phyloP scores from a whole-genome alignment of 1,139 yeast genomes.

The Lodderomyces jiufengensis region DNA sequence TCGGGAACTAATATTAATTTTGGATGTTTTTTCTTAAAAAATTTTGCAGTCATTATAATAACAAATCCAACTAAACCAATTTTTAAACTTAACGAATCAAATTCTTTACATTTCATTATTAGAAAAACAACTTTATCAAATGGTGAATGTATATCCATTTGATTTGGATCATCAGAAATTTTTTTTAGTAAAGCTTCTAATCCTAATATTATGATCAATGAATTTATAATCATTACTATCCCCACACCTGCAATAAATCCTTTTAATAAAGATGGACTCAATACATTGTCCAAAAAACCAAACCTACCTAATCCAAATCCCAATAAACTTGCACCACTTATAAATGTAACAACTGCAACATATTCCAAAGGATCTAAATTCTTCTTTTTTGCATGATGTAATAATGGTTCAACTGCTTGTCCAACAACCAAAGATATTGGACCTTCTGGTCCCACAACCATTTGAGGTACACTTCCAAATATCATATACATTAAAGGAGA shows the following conservation, averaged over 20 bases:
- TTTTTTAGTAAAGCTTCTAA: slow-evolving; percentile 39
- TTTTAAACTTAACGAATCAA: slow-evolving; percentile 49
- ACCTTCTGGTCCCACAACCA: slow-evolving; percentile 97
- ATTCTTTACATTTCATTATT: slow-evolving; percentile 32
- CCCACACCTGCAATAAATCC: slow-evolving; percentile 97
- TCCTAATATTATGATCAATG: slow-evolving; percentile 71
- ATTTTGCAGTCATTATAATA: slow-evolving; percentile 37
- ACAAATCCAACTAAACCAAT: slow-evolving; percentile 50
- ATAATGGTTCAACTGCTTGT: slow-evolving; percentile 73
- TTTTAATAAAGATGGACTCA: slow-evolving; percentile 75
- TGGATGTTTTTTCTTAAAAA: slow-evolving; percentile 36
- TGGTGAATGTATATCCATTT: slow-evolving; percentile 70
- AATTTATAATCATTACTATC: slow-evolving; percentile 78
- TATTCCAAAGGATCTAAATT: slow-evolving; percentile 57
- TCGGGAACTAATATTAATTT: slow-evolving; percentile 60
- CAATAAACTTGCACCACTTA: slow-evolving; percentile 72
- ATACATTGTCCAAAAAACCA: slow-evolving; percentile 85
- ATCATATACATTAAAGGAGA: slow-evolving; percentile 81
- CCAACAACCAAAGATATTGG: slow-evolving; percentile 91
- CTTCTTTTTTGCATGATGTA: slow-evolving; percentile 47
- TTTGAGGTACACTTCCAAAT: slow-evolving; percentile 90
- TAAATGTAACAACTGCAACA: slow-evolving; percentile 69
- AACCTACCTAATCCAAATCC: slow-evolving; percentile 79
- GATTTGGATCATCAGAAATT: slow-evolving; percentile 30
- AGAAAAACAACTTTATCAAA: slow-evolving; percentile 66